Base-by-base conservation (phyloP, 768 basidiomycete species). In the Auriculariales sp. region DNA sequence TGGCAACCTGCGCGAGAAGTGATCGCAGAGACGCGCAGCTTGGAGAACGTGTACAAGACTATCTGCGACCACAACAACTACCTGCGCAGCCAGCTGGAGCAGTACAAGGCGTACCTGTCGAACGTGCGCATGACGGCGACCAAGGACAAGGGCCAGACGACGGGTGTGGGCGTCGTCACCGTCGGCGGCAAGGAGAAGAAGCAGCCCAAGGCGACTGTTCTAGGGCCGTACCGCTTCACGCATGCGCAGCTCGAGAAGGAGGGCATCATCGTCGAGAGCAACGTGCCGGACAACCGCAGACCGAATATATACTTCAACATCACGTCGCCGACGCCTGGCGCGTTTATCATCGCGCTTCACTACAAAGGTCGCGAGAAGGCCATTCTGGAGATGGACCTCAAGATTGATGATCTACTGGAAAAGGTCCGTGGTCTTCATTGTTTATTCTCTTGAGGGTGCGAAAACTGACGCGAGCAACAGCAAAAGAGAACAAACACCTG, bases 41-140 rank as follows among this genome's bases (percentile, higher is more conserved):
- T 99, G 51, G 95, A 98, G 54, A 84, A 90, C 4, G 95, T 99
- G 25, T 99, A 93, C 79, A 95, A 97, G 77, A 99, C 94, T 17
- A 99, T 99, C 57, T 84, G 92, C 64, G 95, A 98, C 63, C 95
- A 99, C 70, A 99, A 99, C 71, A 89, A 89, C 63, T 99, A 98
- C 64, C 72, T 99, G 64, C 77, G 94, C 44, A 80, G 80, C 28
- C 95, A 99, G 67, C 76, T 99, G 55, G 95, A 99, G 66, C 93
- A 97, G 71, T 99, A 99, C 78, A 99, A 99, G 70, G 92, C 93
- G 9, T 99, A 99, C 65, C 72, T 99, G 14, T 91, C 94, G 70
- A 99, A 99, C 62, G 95, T 98, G 25, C 84, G 95, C 15, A 71
- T 92, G 52, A 93, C 85, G 6, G 78, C 89, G 42, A 74, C 79